Evolutionary conservation across 495 filamentous ascomycete species (phyloP).

Genomic region (Penicillium silybi): DNA sequence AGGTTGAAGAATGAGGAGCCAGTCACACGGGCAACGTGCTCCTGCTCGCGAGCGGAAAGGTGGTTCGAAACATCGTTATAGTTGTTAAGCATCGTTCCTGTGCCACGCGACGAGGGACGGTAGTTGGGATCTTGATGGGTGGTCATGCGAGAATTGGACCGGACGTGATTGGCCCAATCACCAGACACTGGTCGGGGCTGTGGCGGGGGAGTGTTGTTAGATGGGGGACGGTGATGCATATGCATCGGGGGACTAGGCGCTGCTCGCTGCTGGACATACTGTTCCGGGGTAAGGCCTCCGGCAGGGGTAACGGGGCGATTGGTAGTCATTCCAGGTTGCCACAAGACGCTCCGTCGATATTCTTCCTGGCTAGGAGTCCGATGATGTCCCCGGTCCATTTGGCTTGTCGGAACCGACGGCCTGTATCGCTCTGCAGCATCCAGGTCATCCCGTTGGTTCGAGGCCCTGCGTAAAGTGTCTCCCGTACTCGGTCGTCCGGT

Average conservation of each 20-base stretch:
- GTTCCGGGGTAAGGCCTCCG: slow-evolving; percentile 57
- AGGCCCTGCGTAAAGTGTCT: slow-evolving; percentile 35
- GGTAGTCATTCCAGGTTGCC: slow-evolving; percentile 69
- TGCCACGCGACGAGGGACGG: slow-evolving; percentile 50
- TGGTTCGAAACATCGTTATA: slow-evolving; percentile 56
- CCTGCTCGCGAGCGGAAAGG: slow-evolving; percentile 89
- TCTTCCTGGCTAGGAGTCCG: slow-evolving; percentile 43
- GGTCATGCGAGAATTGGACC: slow-evolving; percentile 34
- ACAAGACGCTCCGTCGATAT: slow-evolving; percentile 61
- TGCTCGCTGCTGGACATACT: slow-evolving; percentile 84
- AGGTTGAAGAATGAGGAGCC: slow-evolving; percentile 77
- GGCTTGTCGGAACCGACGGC: slow-evolving; percentile 20
- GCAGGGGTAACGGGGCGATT: slow-evolving; percentile 44
- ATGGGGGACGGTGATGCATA: slow-evolving; percentile 57
- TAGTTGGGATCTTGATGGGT: slow-evolving; percentile 36
- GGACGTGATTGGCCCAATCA: slow-evolving; percentile 52
- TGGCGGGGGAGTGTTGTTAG: slow-evolving; percentile 43
- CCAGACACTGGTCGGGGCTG: slow-evolving; percentile 49
- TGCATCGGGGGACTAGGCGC: slow-evolving; percentile 48
- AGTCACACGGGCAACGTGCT: slow-evolving; percentile 85
- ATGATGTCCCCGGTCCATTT: slow-evolving; percentile 29
- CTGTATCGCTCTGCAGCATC: slow-evolving; percentile 32
- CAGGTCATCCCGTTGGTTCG: slow-evolving; percentile 38
- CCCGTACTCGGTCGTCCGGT: slow-evolving; percentile 38
- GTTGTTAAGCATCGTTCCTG: slow-evolving; percentile 39